Conservation (phyloP, 73 alveolate genomes). For the Paramecium octaurelia region DNA sequence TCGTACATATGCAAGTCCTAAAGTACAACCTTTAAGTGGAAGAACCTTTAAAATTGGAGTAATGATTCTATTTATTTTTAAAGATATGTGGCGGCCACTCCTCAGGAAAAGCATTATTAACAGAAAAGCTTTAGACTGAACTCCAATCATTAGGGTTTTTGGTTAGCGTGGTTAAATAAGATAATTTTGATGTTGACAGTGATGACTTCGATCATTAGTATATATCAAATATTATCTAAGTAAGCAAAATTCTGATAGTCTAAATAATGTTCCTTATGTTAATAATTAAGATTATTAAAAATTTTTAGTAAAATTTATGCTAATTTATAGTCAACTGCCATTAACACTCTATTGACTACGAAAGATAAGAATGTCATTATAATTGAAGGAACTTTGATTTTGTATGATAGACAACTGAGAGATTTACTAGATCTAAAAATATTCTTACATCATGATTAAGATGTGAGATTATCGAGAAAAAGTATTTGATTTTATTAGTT, state of each 20-base stretch:
- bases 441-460: conserved; percentile 91
- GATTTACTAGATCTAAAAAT: conserved; percentile 81
- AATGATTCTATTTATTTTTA: not conserved
- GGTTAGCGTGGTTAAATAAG: not conserved
- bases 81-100: conserved; percentile 46
- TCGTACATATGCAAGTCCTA: not conserved
- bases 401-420: conserved; percentile 70
- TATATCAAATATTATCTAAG: not conserved
- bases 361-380: conserved; percentile 64
- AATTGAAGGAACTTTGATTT: conserved; percentile 91
- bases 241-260: not conserved
- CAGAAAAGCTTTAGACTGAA: not conserved
- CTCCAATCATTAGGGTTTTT: not conserved
- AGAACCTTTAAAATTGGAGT: conserved; percentile 26
- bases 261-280: not conserved
- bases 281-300: not conserved
- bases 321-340: not conserved
- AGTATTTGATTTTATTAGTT: not conserved
- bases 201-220: conserved; percentile 13
- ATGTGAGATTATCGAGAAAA: conserved; percentile 92
- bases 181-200: not conserved
- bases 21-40: not conserved
- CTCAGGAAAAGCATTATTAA: conserved; percentile 21
- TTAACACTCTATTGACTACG: not conserved
- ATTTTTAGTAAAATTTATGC: not conserved